Evolutionary conservation across 352 stramenopile species (phyloP), one percentile per base, ranked within the genome.

Genomic region (Phytophthora pseudosyringae): DNA sequence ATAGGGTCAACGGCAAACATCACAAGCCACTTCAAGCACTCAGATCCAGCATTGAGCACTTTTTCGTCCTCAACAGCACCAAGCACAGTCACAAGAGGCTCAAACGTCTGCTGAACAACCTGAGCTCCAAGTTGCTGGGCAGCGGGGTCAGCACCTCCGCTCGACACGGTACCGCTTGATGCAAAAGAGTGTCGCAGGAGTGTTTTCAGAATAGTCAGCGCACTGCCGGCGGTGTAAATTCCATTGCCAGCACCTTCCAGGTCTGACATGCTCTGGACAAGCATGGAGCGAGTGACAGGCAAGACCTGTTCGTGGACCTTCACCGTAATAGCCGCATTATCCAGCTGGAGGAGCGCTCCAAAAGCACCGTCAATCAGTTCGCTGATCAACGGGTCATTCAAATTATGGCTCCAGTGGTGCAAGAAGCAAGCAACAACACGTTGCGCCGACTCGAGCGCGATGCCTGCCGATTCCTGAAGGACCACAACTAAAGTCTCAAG

Each of bases 11-110:
- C 77, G 0, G 84, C 75, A 54, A 92, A 89, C 81, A 92, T 91
- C 5, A 95, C 82, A 25, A 93, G 60, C 83, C 83, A 93, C 67
- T 95, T 95, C 29, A 95, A 78, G 64, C 84, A 93, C 55, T 95
- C 84, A 1, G 84, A 83, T 11, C 87, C 84, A 9, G 74, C 69
- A 60, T 88, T 90, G 3, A 95, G 72, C 26, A 93, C 80, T 55
- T 89, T 91, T 12, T 92, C 84, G 43, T 95, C 85, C 31, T 95
- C 84, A 2, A 90, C 71, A 16, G 64, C 63, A 8, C 77, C 49
- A 9, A 95, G 68, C 1, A 95, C 70, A 38, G 66, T 65, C 26
- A 95, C 64, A 28, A 95, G 62, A 26, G 83, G 87, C 60, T 93
- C 84, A 51, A 95, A 88, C 29, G 90, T 73, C 12, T 81, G 72